Conservation (phyloP, 2,329 filamentous ascomycete genomes). For the Stagonosporopsis rhizophila region DNA sequence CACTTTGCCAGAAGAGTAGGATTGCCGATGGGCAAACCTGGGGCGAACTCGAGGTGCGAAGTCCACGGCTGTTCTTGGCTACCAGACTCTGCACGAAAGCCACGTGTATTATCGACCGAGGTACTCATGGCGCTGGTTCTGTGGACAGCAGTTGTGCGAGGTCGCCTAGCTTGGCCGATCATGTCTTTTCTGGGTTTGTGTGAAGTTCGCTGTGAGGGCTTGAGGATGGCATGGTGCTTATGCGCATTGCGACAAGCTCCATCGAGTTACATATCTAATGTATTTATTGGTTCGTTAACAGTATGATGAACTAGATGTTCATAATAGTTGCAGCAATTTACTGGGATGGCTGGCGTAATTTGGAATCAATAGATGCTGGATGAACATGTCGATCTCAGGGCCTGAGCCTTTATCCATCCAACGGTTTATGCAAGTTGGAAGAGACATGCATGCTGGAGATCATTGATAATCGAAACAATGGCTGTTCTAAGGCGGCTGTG, state of each 20-base stretch:
- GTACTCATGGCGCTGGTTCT: slow-evolving; percentile 5
- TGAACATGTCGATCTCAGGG: slow-evolving; percentile 2
- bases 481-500: neutral
- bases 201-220: neutral
- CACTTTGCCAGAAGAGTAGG: slow-evolving; percentile 3
- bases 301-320: slow-evolving; percentile 1
- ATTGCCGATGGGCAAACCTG: neutral
- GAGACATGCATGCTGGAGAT: slow-evolving; percentile 6
- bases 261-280: neutral
- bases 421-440: neutral
- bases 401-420: neutral
- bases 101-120: slow-evolving; percentile 9
- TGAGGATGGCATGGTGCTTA: neutral
- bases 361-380: neutral
- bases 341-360: neutral
- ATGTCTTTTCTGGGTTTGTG: neutral
- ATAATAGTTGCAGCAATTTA: neutral
- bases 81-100: neutral
- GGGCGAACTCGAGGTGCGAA: neutral
- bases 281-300: too few species aligned
- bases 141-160: neutral
- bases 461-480: neutral
- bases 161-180: neutral
- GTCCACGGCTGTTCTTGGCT: neutral
- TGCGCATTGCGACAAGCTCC: neutral